Percentiles rank a stretch among this genome's conserved stretches.
Conservation (phyloP, 495 filamentous ascomycete species). For the Bacidia gigantensis region DNA sequence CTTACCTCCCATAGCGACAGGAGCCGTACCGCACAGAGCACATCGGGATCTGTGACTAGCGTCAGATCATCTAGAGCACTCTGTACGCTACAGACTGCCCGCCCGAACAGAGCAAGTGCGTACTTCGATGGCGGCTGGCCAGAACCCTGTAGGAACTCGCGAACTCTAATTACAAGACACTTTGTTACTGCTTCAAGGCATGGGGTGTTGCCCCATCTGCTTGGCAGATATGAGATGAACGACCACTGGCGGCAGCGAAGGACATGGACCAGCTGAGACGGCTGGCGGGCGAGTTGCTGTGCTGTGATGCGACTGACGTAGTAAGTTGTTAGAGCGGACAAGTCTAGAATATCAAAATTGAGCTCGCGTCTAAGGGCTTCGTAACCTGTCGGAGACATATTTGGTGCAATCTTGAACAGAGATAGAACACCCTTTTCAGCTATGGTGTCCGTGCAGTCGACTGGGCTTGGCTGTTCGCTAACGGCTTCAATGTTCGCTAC, state of each 20-base stretch:
- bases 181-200: conserved; percentile 22
- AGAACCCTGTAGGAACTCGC: conserved; percentile 15
- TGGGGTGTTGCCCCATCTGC: conserved; percentile 20
- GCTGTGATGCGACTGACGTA: conserved; percentile 17
- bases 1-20: conserved; percentile 24
- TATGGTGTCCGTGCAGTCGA: not conserved
- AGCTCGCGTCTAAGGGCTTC: conserved; percentile 18
- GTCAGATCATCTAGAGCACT: conserved; percentile 20
- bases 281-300: conserved; percentile 14
- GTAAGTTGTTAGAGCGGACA: conserved; percentile 19
- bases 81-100: conserved; percentile 24
- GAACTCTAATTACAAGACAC: conserved; percentile 24
- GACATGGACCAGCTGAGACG: conserved; percentile 12
- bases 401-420: conserved; percentile 7
- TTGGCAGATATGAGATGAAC: conserved; percentile 24
- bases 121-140: conserved; percentile 8
- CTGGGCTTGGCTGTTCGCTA: not conserved
- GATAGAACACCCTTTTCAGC: not conserved
- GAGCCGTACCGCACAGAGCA: conserved; percentile 26
- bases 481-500: not conserved
- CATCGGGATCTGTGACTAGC: conserved; percentile 18
- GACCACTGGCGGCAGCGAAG: conserved; percentile 18
- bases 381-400: conserved; percentile 18
- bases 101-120: conserved; percentile 21
- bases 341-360: conserved; percentile 19